A percentile compares a stretch with the other conserved stretches of the same genome.
These are phyloP conservation scores for Boletus bicolor DNA, from an alignment of 768 basidiomycete species.

Conservation along the genomic window DNA sequence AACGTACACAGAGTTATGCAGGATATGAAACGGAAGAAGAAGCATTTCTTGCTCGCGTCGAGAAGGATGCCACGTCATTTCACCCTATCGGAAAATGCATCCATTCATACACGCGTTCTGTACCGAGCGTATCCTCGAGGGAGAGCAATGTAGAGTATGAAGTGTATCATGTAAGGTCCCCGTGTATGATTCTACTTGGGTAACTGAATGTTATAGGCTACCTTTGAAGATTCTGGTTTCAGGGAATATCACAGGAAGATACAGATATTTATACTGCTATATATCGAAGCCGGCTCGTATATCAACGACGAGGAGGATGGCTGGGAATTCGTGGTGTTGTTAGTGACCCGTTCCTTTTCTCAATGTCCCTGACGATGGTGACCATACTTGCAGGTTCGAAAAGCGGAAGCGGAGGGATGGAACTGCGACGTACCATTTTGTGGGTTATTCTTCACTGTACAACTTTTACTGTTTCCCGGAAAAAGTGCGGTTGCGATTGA, in stretches of 20 bases:
- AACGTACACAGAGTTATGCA: conserved; percentile 24
- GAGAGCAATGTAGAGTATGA: conserved; percentile 72
- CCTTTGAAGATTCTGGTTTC: conserved; percentile 84
- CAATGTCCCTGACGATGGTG: background rate
- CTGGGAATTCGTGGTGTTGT: conserved; percentile 94
- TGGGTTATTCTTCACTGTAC: conserved; percentile 92
- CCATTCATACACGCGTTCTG: conserved; percentile 68
- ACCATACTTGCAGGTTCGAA: conserved; percentile 60
- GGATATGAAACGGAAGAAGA: conserved; percentile 69
- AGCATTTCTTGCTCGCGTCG: conserved; percentile 66
- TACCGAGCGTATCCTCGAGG: conserved; percentile 42
- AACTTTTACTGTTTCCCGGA: conserved; percentile 97
- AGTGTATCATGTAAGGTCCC: conserved; percentile 77
- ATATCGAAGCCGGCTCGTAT: conserved; percentile 94
- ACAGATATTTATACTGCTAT: conserved; percentile 92
- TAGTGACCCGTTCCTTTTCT: conserved; percentile 31
- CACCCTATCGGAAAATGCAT: conserved; percentile 74
- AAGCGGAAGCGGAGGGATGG: conserved; percentile 65
- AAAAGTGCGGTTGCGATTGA: conserved; percentile 79
- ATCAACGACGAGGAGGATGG: conserved; percentile 89
- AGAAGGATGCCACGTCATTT: conserved; percentile 76
- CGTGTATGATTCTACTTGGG: background rate
- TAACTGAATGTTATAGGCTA: conserved; percentile 49
- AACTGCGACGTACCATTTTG: conserved; percentile 78
- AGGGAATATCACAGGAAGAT: conserved; percentile 86